Base-by-base conservation (phyloP, 345 rosid species). In the Chamaenerion angustifolium region DNA sequence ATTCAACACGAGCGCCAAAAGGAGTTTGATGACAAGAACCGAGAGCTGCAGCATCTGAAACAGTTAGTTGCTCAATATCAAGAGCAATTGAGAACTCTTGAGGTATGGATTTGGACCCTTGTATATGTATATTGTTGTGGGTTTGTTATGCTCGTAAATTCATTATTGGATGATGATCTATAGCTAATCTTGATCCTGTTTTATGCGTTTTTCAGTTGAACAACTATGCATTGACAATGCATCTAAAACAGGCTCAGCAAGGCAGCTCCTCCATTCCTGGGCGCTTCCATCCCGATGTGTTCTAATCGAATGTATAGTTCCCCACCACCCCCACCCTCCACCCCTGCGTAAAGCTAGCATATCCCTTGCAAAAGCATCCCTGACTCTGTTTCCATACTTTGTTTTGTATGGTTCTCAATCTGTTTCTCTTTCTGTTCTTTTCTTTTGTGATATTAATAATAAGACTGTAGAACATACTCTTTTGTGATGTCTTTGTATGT, bases 1-100 rank as follows among this genome's bases (percentile, higher is more conserved):
- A 81, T 85, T 59, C 94, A 85, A 58, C 88, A 90, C 48, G 90
- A 85, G 56, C 88, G 94, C 9, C 90, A 81, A 56, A 85, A 81
- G 62, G 86, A 73, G 43, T 70, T 49, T 0, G 94, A 85, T 10
- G 82, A 70, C 23, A 75, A 65, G 21, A 74, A 63, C 62, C 65
- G 55, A 40, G 94, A 90, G 71, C 49, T 83, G 63, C 73, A 76
- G 45, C 68, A 81, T 18, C 56, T 77, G 68, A 89, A 76, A 71
- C 82, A 85, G 57, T 45, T 83, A 68, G 68, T 79, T 8, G 65
- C 83, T 56, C 94, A 86, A 64, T 81, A 83, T 66, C 92, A 86
- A 66, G 90, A 81, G 50, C 81, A 79, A 63, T 44, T 81, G 62
- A 76, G 87, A 62, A 78, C 60, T 49, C 78, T 85, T 0, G 92